Evolutionary conservation across 2,329 filamentous ascomycete genomes (phyloP), one percentile per base, ranked within the genome.

Genomic region (Davidsoniella neocaledoniae): DNA sequence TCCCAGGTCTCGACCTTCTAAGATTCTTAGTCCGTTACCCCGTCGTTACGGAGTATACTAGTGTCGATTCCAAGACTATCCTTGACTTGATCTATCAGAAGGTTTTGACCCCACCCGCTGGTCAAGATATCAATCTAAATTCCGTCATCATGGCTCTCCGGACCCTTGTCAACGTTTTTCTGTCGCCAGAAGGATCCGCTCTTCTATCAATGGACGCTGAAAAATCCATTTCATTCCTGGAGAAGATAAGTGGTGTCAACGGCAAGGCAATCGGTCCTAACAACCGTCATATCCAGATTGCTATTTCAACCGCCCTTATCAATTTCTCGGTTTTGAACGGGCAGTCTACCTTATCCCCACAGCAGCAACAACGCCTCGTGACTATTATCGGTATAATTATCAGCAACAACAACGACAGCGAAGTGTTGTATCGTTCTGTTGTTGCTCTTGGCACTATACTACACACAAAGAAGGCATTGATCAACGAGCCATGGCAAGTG

Each of bases 121-220:
- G 65, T 4, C 66, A 73, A 0, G 70, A 76, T 2, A 69, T 82
- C 0, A 79, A 78, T 37, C 73, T 81, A 48, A 95, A 95, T 63
- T 86, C 86, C 56, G 76, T 78, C 9, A 94, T 96, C 81, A 83
- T 98, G 70, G 80, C 82, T 0, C 71, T 86, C 10, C 83, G 91
- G 3, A 76, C 81, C 12, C 71, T 96, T 45, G 81, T 79, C 26
- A 98, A 98, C 57, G 68, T 95, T 6, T 94, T 95, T 60, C 74
- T 77, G 53, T 85, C 84, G 0, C 67, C 76, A 0, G 71, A 81
- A 51, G 91, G 91, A 14, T 77, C 84, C 19, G 67, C 69, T 43
- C 65, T 86, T 3, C 76, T 79, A 5, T 72, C 76, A 41, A 76
- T 80, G 1, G 63, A 71, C 14, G 63, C 66, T 17, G 74, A 80